Conservation (phyloP, 306 rosid genomes). For the Aeschynomene evenia region DNA sequence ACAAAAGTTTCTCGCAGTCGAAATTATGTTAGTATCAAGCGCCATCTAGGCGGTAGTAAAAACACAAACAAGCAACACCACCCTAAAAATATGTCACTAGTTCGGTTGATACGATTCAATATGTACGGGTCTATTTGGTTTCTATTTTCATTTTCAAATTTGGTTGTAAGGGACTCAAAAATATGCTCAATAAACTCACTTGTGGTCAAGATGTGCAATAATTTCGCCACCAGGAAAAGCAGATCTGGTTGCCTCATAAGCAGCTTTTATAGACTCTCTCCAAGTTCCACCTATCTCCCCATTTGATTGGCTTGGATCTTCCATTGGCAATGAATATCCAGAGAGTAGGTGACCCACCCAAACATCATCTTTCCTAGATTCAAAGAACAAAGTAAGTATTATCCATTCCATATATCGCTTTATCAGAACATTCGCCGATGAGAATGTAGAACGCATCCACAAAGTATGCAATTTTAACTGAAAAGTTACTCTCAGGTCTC, state of each 20-base stretch:
- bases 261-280: conserved; percentile 73
- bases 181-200: conserved; percentile 51
- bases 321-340: conserved; percentile 97
- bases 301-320: conserved; percentile 63
- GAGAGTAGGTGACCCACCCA: conserved; percentile 99
- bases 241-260: conserved; percentile 65
- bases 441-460: neutral
- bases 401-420: conserved; percentile 8
- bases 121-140: too few relatives aligned
- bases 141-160: too few relatives aligned
- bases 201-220: conserved; percentile 94
- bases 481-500: conserved; percentile 6
- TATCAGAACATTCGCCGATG: neutral
- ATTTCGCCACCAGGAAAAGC: conserved; percentile 94
- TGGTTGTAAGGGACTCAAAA: too few relatives aligned
- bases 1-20: conserved; percentile 1
- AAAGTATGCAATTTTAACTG: neutral
- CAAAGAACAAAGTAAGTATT: conserved; percentile 26
- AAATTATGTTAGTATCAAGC: neutral
- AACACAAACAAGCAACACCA: neutral
- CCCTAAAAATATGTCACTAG: neutral
- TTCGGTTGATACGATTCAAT: too few relatives aligned
- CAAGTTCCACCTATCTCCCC: conserved; percentile 79
- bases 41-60: neutral
- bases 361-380: conserved; percentile 75